Evolutionary conservation across 1,284 basidiomycete species (phyloP), one percentile per base, ranked within the genome.

Genomic region (Meira miltonrushii): DNA sequence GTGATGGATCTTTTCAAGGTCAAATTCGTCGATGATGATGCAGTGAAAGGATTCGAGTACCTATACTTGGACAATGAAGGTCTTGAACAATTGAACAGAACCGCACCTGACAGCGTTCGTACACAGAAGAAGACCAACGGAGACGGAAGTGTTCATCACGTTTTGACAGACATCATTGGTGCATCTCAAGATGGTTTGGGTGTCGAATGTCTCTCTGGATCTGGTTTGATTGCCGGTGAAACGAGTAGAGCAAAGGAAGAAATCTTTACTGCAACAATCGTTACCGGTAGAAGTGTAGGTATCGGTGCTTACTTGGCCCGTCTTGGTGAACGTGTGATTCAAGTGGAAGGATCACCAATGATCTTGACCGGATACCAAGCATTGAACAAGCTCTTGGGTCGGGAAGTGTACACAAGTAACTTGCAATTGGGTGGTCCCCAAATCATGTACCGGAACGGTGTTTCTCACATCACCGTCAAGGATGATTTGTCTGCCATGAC

Each of bases 221-320:
- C 93, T 43, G 95, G 95, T 81, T 86, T 99, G 71, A 98, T 99
- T 75, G 95, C 95, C 43, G 95, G 95, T 64, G 95, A 96, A 81
- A 98, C 95, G 0, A 95, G 93, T 50, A 87, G 95, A 46, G 95
- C 95, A 0, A 96, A 96, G 79, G 92, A 98, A 73, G 92, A 97
- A 78, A 96, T 98, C 79, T 99, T 99, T 83, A 99, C 95, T 54
- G 93, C 97, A 79, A 98, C 95, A 19, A 87, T 99, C 74, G 94
- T 98, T 71, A 96, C 93, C 46, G 95, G 93, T 69, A 90, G 95
- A 58, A 97, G 93, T 5, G 95, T 99, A 70, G 95, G 95, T 81
- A 99, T 98, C 73, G 95, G 95, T 77, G 95, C 95, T 40, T 98
- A 99, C 81, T 89, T 99, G 59, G 93, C 98, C 59, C 92, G 95